Evolutionary conservation across 2,329 filamentous ascomycete species (phyloP).

Genomic region (Monosporascus sp.): DNA sequence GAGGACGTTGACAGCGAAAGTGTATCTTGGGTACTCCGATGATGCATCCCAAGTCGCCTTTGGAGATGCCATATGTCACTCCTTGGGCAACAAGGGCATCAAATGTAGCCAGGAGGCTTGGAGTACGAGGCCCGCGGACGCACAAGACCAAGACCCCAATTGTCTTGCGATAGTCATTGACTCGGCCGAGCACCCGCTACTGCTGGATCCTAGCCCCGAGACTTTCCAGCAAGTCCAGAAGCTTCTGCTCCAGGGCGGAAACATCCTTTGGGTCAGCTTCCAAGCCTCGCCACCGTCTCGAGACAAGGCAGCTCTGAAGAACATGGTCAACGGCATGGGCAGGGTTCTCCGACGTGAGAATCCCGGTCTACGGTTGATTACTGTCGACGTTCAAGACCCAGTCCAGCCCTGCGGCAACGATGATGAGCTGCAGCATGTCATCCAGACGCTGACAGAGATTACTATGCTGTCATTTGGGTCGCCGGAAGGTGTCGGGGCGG

Average conservation of each 20-base stretch:
- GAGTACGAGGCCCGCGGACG: background rate
- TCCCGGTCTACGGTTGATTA: constrained; percentile 3
- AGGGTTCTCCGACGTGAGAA: constrained; percentile 12
- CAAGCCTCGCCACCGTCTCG: constrained; percentile 1
- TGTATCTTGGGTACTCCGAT: constrained; percentile 3
- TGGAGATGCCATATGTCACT: background rate
- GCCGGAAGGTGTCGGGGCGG: background rate
- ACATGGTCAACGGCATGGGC: constrained; percentile 9
- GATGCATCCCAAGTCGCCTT: background rate
- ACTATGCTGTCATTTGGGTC: background rate
- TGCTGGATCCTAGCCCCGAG: constrained; percentile 4
- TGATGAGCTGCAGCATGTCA: background rate
- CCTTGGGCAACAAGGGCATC: constrained; percentile 1
- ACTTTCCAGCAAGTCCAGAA: constrained; percentile 8
- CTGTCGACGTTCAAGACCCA: constrained; percentile 4
- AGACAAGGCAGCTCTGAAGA: constrained; percentile 2
- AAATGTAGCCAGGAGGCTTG: constrained; percentile 1
- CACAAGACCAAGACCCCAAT: background rate
- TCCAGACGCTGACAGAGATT: constrained; percentile 1
- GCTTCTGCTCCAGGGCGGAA: constrained; percentile 4
- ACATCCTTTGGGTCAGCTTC: constrained; percentile 10
- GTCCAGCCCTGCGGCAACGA: background rate
- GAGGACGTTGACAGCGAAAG: background rate
- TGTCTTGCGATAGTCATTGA: constrained; percentile 6
- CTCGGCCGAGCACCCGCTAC: constrained; percentile 8